Evolutionary conservation across 306 rosid species (phyloP).

Genomic region (Cucurbita pepo): DNA sequence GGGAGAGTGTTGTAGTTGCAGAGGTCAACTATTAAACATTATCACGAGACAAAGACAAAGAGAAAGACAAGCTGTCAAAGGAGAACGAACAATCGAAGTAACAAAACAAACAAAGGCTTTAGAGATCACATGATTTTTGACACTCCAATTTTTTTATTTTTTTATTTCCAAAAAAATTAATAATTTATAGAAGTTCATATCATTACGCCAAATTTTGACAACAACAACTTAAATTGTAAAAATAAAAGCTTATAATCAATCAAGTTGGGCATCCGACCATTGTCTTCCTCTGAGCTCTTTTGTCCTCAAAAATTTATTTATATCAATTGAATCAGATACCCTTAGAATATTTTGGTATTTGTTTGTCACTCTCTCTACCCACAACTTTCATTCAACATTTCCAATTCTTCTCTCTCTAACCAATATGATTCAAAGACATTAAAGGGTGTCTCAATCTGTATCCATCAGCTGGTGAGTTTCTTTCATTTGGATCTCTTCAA

Average conservation of each 20-base stretch:
- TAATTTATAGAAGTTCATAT: no score
- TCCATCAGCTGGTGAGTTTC: neutral
- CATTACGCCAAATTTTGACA: neutral
- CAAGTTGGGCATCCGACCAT: constrained; percentile 42
- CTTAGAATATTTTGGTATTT: constrained; percentile 25
- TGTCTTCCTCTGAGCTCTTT: constrained; percentile 30
- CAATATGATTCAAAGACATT: neutral
- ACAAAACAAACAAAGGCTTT: constrained; percentile 4
- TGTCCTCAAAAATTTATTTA: neutral
- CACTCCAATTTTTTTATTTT: constrained; percentile 1
- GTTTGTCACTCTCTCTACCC: neutral
- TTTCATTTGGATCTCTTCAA: neutral
- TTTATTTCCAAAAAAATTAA: no score
- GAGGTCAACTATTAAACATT: constrained; percentile 20
- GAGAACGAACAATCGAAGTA: constrained; percentile 12
- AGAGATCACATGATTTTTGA: constrained; percentile 31
- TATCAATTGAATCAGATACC: constrained; percentile 6
- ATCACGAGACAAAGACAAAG: constrained; percentile 7
- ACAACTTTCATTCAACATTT: constrained; percentile 8
- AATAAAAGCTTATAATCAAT: neutral
- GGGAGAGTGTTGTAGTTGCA: neutral
- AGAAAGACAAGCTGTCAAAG: constrained; percentile 17
- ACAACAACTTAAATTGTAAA: neutral
- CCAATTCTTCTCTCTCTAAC: neutral
- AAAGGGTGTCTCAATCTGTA: neutral